Evolutionary conservation across 345 rosid species (phyloP), one percentile per base, ranked within the genome.

Genomic region (Nasturtium officinale): DNA sequence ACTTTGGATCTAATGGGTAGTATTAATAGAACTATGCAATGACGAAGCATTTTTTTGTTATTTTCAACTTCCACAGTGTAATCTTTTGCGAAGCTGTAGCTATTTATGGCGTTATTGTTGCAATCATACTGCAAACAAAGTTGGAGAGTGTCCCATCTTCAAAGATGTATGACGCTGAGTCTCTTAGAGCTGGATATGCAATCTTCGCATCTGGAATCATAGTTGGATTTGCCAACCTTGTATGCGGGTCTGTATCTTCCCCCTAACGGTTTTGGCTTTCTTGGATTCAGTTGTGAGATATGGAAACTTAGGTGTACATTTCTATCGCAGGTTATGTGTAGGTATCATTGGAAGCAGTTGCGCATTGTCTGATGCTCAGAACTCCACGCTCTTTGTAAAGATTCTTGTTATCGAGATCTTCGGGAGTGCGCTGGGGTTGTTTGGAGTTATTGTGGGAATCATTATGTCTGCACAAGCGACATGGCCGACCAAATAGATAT

Each of bases 1-100:
- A n/a, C 0, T 43, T 58, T 33, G 11, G 23, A 25, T 47, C 21
- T 16, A 8, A 11, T 18, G 52, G n/a, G 7, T 51, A 1, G 13
- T 42, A 59, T 9, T 32, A n/a, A 10, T 16, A 8, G 17, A 73
- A 37, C 47, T 28, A 43, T 21, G 58, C 48, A 65, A 57, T 48
- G 50, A 68, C 28, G 7, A 63, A 60, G 18, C 65, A n/a, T 28
- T 52, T 54, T 54, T 37, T 52, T 69, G 58, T 61, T 57, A 70
- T 29, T 28, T 25, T 42, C 35, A 16, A 30, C 56, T 66, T 33
- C 74, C 46, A 45, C 95, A 96, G 99, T 61, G 97, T 96, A 9
- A 96, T 96, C 69, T 96, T 96, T 80, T 96, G 99, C 60, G 98
- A 96, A 79, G 99, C 99, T 58, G 99, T 95, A 72, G 99, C 99